These are phyloP conservation scores for Kockovaella imperatae DNA, from an alignment of 768 basidiomycete genomes.

Conservation along the genomic window DNA sequence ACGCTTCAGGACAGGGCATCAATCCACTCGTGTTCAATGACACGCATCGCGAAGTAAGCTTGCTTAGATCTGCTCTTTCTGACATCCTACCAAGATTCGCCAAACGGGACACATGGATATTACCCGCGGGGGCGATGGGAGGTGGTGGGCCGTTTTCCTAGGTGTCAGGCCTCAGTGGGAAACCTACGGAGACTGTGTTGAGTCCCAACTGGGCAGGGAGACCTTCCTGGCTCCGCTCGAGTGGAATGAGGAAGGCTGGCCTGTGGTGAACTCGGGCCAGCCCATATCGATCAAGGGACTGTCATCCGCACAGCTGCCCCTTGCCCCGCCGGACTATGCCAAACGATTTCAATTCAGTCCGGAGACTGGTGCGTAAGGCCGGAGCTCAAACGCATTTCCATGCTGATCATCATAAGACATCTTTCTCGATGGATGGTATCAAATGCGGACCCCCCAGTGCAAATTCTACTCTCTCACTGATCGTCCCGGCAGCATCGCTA, in stretches of 20 bases:
- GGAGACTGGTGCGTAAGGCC: too few species aligned
- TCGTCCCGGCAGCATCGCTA: conserved; percentile 9
- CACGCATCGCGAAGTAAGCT: too few species aligned
- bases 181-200: not conserved
- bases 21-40: conserved; percentile 24
- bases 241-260: conserved; percentile 34
- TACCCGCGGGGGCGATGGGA: conserved; percentile 41
- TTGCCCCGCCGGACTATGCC: not conserved
- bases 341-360: not conserved
- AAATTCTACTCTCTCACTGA: conserved; percentile 6
- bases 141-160: conserved; percentile 41
- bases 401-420: conserved; percentile 1
- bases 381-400: not conserved
- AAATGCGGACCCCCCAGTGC: conserved; percentile 18
- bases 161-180: conserved; percentile 15
- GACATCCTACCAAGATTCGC: conserved; percentile 43
- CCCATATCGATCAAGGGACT: not conserved
- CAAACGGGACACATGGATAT: conserved; percentile 48
- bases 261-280: conserved; percentile 16
- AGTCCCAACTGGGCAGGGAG: conserved; percentile 46
- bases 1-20: too few species aligned
- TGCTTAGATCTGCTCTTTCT: too few species aligned
- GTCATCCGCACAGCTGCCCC: not conserved
- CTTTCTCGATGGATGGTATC: conserved; percentile 16
- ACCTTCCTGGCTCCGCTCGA: conserved; percentile 45